phyloP scores from a whole-genome alignment of 805 yeast genomes.

The Naumovozyma dairenensis region DNA sequence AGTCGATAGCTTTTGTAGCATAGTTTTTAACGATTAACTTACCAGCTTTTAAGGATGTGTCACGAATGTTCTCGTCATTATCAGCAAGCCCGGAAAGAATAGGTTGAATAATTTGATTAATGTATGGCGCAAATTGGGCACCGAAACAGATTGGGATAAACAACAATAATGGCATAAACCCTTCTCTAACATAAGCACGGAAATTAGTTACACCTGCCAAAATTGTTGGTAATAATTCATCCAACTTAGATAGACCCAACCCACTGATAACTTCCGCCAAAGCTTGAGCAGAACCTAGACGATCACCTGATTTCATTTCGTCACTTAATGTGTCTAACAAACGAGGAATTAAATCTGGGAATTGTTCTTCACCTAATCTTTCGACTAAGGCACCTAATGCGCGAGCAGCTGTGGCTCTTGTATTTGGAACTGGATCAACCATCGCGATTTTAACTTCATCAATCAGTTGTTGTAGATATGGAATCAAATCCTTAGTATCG shows the following conservation, averaged over 20 bases:
- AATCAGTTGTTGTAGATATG: slow-evolving; percentile 70
- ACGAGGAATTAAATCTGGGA: slow-evolving; percentile 84
- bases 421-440: slow-evolving; percentile 97
- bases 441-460: slow-evolving; percentile 82
- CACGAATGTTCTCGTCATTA: slow-evolving; percentile 74
- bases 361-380: slow-evolving; percentile 88
- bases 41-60: slow-evolving; percentile 85
- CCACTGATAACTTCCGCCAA: slow-evolving; percentile 90
- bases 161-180: slow-evolving; percentile 80
- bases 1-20: slow-evolving; percentile 85
- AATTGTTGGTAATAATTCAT: slow-evolving; percentile 76
- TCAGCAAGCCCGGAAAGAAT: slow-evolving; percentile 89
- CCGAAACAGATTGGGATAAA: slow-evolving; percentile 95
- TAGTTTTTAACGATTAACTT: slow-evolving; percentile 83
- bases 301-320: slow-evolving; percentile 72
- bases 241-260: slow-evolving; percentile 77
- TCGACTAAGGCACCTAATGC: slow-evolving; percentile 95
- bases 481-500: slow-evolving; percentile 74
- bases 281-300: slow-evolving; percentile 96
- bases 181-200: slow-evolving; percentile 73
- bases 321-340: slow-evolving; percentile 69
- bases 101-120: slow-evolving; percentile 80
- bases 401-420: slow-evolving; percentile 95
- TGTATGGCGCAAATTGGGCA: slow-evolving; percentile 79
- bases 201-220: slow-evolving; percentile 58